Base-by-base conservation (phyloP, 768 basidiomycete genomes). In the Steccherinum ochraceum region DNA sequence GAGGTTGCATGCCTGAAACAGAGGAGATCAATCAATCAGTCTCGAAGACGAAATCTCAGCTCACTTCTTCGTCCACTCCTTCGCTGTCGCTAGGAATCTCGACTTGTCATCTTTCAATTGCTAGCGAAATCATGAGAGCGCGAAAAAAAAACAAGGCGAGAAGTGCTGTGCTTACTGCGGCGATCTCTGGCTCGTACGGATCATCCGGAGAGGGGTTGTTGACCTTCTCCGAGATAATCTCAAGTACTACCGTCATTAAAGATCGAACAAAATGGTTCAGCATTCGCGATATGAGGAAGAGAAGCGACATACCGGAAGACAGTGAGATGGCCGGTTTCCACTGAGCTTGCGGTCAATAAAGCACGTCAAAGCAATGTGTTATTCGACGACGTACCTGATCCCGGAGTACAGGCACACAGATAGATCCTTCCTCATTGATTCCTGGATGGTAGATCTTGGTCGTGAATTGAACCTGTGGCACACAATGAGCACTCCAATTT, bases 391-490 rank as follows among this genome's bases (percentile, higher is more conserved):
- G 48, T 56, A 86, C 89, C 71, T 91, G 87, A 64, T 93, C 90
- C 59, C 86, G 79, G 47, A 93, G 75, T 44, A 93, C 77, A 26
- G 89, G 85, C 25, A 93, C 81, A 63, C 90, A 93, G 51, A 93
- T 92, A 20, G 78, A 74, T 26, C 90, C 90, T 63, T 93, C 89
- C 51, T 92, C 90, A 56, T 93, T 90, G 64, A 93, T 87, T 30
- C 91, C 90, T 23, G 90, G 90, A 66, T 93, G 90, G 63, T 93
- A 93, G 43, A 93, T 85, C 76, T 83, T 91, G 50, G 90, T 93
- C 39, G 73, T 80, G 67, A 93, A 92, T 30, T 79, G 81, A 40
- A 93, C 87, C 89, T 92, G 35, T 40, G 24, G 43, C 5, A 19
- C 35, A 39, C 35, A 39, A 39, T n/a, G n/a, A 39, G 11, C 35